Evolutionary conservation across 2,329 filamentous ascomycete species (phyloP).

Genomic region (Aspergillus intermedius): DNA sequence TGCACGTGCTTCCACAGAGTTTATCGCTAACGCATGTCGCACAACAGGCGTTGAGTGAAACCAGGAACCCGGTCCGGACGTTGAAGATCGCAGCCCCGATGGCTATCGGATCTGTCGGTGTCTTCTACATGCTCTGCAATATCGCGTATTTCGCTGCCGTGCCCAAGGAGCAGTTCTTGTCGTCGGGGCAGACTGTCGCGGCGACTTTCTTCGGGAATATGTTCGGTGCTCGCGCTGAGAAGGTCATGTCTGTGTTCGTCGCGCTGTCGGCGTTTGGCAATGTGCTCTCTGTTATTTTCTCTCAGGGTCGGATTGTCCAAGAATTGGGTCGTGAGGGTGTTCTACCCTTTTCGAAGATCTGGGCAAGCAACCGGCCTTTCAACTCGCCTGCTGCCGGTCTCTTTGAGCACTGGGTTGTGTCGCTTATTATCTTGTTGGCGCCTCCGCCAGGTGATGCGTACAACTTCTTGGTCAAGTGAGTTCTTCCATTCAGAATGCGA

Average conservation of each 20-base stretch:
- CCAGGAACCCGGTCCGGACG: constrained; percentile 52
- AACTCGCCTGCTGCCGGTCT: constrained; percentile 54
- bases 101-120: constrained; percentile 49
- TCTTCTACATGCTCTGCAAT: constrained; percentile 53
- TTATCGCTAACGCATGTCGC: constrained; percentile 12
- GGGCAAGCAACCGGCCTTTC: constrained; percentile 63
- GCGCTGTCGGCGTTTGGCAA: constrained; percentile 57
- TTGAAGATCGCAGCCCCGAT: constrained; percentile 52
- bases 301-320: constrained; percentile 37
- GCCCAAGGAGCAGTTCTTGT: constrained; percentile 49
- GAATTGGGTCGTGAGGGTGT: constrained; percentile 66
- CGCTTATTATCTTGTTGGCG: constrained; percentile 58
- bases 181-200: constrained; percentile 50
- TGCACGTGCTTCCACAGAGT: neutral
- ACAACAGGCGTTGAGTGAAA: constrained; percentile 45
- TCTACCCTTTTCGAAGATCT: constrained; percentile 59
- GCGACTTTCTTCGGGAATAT: constrained; percentile 56
- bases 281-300: constrained; percentile 52
- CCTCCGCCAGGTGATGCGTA: constrained; percentile 63
- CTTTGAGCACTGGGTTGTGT: constrained; percentile 61
- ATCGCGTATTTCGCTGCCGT: constrained; percentile 56
- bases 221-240: constrained; percentile 50
- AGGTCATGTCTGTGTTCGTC: constrained; percentile 56
- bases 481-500: neutral
- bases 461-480: constrained; percentile 50